Evolutionary conservation across 2,329 filamentous ascomycete species (phyloP).

Genomic region (Sclerotinia spermophila): DNA sequence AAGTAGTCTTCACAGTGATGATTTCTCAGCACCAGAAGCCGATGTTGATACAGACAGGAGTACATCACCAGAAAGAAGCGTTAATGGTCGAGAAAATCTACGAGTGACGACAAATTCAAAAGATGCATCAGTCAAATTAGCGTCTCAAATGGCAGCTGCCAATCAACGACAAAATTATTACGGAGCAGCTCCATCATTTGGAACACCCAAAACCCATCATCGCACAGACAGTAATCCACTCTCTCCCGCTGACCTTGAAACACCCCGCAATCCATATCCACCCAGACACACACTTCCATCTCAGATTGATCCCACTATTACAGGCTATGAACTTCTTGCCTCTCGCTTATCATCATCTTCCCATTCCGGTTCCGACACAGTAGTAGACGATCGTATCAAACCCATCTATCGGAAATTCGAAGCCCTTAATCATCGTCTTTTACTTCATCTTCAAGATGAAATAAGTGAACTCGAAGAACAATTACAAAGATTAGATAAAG

Average conservation of each 20-base stretch:
- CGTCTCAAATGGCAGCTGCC: slow-evolving; percentile 35
- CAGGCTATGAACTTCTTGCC: slow-evolving; percentile 62
- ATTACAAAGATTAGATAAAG: slow-evolving; percentile 62
- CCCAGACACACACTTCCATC: slow-evolving; percentile 38
- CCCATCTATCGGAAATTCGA: slow-evolving; percentile 84
- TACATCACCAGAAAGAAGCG: slow-evolving; percentile 44
- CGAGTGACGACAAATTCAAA: slow-evolving; percentile 22
- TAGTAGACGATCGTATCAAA: slow-evolving; percentile 29
- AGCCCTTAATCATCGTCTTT: slow-evolving; percentile 73
- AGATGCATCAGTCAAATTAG: slow-evolving; percentile 33
- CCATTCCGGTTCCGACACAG: slow-evolving; percentile 25
- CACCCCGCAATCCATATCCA: slow-evolving; percentile 22
- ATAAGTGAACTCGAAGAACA: slow-evolving; percentile 77
- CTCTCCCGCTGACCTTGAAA: slow-evolving; percentile 35
- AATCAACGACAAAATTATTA: slow-evolving; percentile 33
- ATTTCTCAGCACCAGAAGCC: slow-evolving; percentile 37
- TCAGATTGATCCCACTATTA: slow-evolving; percentile 44
- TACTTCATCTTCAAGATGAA: slow-evolving; percentile 83
- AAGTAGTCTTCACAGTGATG: slow-evolving; percentile 36
- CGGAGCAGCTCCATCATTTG: slow-evolving; percentile 29
- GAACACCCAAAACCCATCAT: slow-evolving; percentile 42
- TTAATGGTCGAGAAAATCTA: slow-evolving; percentile 33
- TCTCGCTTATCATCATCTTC: slow-evolving; percentile 45
- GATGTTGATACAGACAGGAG: slow-evolving; percentile 45
- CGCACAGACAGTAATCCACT: slow-evolving; percentile 34